Base-by-base conservation (phyloP, 495 filamentous ascomycete genomes). In the Aspergillus diversus region DNA sequence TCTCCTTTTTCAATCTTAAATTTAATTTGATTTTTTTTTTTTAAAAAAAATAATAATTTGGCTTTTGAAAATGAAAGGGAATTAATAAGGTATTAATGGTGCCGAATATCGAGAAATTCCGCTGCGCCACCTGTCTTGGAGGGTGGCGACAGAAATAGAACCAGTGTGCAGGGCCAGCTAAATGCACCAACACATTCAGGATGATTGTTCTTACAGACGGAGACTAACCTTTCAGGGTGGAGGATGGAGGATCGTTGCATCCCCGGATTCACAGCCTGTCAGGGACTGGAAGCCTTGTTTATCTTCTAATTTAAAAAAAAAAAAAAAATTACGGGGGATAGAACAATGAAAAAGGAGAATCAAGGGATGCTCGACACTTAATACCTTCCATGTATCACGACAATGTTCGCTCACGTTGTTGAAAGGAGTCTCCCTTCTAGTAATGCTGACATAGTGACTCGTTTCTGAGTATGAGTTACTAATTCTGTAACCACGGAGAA, bases 101-200 rank as follows among this genome's bases (percentile, higher is more conserved):
- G 13, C 33, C 9, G 31, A 50, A 35, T 50, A 21, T 59, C 49
- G 34, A 53, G 32, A 35, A 54, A 35, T 12, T 50, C 42, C 33
- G 63, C 63, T 64, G 66, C 63, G 66, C 66, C 66, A 68, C 66
- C 63, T 50, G 55, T 55, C 34, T 21, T n/a, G 51, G 54, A 68
- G 55, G 67, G 64, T 69, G 67, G 67, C 67, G 43, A 69, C 64
- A 55, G 63, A 64, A 59, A 65, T 65, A 67, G 52, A 58, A 57
- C 32, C 57, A 42, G 56, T 35, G 60, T 63, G 61, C 60, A 67
- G 53, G 53, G 56, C 61, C 49, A 66, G 47, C 64, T 53, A 61
- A 61, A 43, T 51, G 42, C 47, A 57, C 47, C 33, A 55, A 42
- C 39, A 42, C 42, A 59, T 50, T 50, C 47, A 27, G 11, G n/a